Evolutionary conservation across 1,139 yeast genomes (phyloP), one percentile per base, ranked within the genome.

Genomic region (Arxiozyma bovina): DNA sequence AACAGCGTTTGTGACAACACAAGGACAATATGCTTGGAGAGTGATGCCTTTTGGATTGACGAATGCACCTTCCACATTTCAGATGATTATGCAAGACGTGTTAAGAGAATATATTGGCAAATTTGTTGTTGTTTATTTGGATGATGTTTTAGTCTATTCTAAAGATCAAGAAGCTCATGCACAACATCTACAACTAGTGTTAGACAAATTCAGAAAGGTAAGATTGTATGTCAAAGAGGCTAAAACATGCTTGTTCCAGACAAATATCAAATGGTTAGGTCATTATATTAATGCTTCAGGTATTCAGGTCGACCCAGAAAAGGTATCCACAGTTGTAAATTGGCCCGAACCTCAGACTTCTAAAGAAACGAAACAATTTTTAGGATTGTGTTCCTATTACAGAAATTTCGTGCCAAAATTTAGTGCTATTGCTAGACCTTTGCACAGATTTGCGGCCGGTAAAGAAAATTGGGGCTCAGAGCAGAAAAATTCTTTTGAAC

Each of bases 61-160:
- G 15, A 30, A 11, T 30, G 38, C 38, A 8, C 38, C 15, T 30
- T 30, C 48, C 3, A 48, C 53, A 5, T 54, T 54, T 25, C 50
- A 50, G 30, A 20, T 34, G 21, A 18, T 50, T 15, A 50, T 50
- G 52, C 27, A 23, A 12, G 22, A 44, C 9, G 42, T 44, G 22
- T 23, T 43, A 17, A 1, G 50, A 1, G 42, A 42, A 11, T 44
- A 27, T 27, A 50, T 46, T 27, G 41, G 41, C 17, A 45, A 45
- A 25, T 45, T 20, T 30, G 60, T 58, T 18, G 53, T 55, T 2
- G 60, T 58, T 8, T 66, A 64, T 23, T 23, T 23, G 7, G 27
- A 23, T 7, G 7, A 23, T 7, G 27, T 7, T 23, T 23, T 23
- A 7, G 27, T 23, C 4, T 23, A 23, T 23, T 23, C 27, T 23